phyloP scores from a whole-genome alignment of 768 basidiomycete species.

The Chalciporus piperatus region DNA sequence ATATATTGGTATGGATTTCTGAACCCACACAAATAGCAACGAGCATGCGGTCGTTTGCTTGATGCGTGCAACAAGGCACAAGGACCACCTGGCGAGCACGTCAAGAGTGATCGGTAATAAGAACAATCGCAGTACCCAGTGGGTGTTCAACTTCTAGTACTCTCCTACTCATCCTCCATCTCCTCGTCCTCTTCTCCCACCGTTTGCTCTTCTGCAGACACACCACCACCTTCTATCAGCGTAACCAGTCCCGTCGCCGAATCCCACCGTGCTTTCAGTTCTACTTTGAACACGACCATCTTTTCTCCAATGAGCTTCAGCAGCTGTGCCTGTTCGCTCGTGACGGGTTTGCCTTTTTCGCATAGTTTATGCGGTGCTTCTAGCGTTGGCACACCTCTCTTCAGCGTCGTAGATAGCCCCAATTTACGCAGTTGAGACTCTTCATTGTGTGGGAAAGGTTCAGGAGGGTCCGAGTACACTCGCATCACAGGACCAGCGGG shows the following conservation, averaged over 20 bases:
- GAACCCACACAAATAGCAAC: background rate
- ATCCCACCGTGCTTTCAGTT: conserved; percentile 72
- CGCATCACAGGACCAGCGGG: conserved; percentile 86
- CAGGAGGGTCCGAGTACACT: conserved; percentile 72
- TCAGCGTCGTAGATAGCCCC: conserved; percentile 81
- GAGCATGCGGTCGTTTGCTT: background rate
- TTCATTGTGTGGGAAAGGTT: conserved; percentile 95
- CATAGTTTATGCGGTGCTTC: conserved; percentile 81
- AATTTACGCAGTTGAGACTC: conserved; percentile 94
- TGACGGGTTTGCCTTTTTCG: conserved; percentile 74
- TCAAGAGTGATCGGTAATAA: too few relatives aligned
- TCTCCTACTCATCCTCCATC: conserved; percentile 51
- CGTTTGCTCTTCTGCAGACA: conserved; percentile 32
- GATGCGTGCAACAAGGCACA: too few relatives aligned
- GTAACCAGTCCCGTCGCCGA: conserved; percentile 62
- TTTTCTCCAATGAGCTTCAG: conserved; percentile 88
- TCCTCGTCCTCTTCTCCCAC: conserved; percentile 36
- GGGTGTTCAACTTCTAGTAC: background rate
- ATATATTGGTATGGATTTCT: background rate
- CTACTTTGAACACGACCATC: conserved; percentile 82
- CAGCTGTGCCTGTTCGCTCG: conserved; percentile 86
- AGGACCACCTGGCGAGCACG: too few relatives aligned
- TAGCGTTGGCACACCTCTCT: conserved; percentile 84
- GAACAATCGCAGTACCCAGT: too few relatives aligned
- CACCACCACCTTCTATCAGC: conserved; percentile 48